Evolutionary conservation across 1,284 basidiomycete species (phyloP).

Genomic region (Agaricales sp.): DNA sequence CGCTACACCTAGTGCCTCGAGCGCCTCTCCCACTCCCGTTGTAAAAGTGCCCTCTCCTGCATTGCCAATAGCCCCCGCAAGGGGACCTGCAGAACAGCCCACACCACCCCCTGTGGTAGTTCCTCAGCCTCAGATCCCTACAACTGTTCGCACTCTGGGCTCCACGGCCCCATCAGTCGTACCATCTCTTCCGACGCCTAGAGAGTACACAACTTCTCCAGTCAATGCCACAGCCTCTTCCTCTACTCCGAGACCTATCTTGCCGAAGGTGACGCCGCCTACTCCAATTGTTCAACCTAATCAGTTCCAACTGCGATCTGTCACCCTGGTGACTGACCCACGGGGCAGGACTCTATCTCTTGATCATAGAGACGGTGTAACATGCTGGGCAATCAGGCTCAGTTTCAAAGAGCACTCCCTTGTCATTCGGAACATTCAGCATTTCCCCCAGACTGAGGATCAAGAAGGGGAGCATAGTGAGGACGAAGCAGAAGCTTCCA

Average conservation of each 20-base stretch:
- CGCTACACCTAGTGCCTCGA: constrained; percentile 7
- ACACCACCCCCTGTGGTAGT: constrained; percentile 9
- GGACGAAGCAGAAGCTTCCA: constrained; percentile 30
- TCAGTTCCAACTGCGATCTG: constrained; percentile 37
- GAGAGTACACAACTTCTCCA: constrained; percentile 21
- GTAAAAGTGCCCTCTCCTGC: neutral
- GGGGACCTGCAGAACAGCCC: neutral
- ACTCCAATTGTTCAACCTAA: constrained; percentile 30
- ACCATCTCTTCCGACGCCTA: constrained; percentile 18
- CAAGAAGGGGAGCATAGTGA: constrained; percentile 37
- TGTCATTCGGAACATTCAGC: constrained; percentile 39
- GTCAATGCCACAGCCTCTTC: constrained; percentile 41
- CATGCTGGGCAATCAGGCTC: constrained; percentile 55
- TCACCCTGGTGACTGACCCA: constrained; percentile 45
- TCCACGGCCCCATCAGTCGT: too few species aligned
- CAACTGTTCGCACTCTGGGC: constrained; percentile 16
- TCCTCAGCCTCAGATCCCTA: constrained; percentile 8
- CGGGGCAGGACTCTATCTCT: constrained; percentile 43
- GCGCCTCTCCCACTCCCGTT: constrained; percentile 10
- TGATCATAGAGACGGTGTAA: constrained; percentile 54
- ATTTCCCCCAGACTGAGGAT: constrained; percentile 26
- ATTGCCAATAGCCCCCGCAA: neutral
- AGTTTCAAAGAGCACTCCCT: constrained; percentile 40
- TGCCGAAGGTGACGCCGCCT: constrained; percentile 18
- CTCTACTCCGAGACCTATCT: constrained; percentile 21